Evolutionary conservation across 129 eudicot genomes (phyloP), one percentile per base, ranked within the genome.

Genomic region (Rutidosis leptorrhynchoides): DNA sequence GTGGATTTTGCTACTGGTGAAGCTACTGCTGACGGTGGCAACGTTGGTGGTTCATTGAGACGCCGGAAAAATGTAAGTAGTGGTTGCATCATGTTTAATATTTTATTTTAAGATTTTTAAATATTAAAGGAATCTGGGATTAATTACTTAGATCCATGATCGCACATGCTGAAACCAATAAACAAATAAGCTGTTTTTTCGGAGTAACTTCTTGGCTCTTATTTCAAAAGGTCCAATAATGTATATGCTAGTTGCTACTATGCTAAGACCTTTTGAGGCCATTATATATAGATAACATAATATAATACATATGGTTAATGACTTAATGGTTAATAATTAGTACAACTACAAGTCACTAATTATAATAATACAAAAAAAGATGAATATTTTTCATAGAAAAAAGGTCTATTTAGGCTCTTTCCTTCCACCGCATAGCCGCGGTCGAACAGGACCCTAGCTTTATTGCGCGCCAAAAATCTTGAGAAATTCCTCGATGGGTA

Each of bases 1-100:
- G 74, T 93, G 24, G 87, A 93, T 72, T 93, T 93, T 60, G 75
- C 71, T 24, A 20, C 80, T 9, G 96, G 95, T 0, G 67, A 58
- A 48, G 56, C 78, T 9, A 23, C 69, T 48, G 26, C 65, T 12
- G 69, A 9, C 7, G 29, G 71, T 1, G 81, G 82, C 2, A 73
- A 76, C 35, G 64, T 62, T 24, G 88, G 78, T 5, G 89, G 78
- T 58, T 69, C 90, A 3, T 72, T 71, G 58, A 63, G 35, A 6
- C 81, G 83, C 59, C 75, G 53, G 68, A 88, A 67, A 79, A 93
- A 93, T 65, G 96, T 92, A 74, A 83, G 92, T 64, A 29, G 17
- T 40, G 5, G 5, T 43, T 9, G 27, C 15, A 65, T 65, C 58
- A 46, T 26, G 26, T n/a, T 55, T 53, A 15, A 5, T n/a, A n/a